phyloP scores from a whole-genome alignment of 2,329 filamentous ascomycete species.

The Penicillium sp. region DNA sequence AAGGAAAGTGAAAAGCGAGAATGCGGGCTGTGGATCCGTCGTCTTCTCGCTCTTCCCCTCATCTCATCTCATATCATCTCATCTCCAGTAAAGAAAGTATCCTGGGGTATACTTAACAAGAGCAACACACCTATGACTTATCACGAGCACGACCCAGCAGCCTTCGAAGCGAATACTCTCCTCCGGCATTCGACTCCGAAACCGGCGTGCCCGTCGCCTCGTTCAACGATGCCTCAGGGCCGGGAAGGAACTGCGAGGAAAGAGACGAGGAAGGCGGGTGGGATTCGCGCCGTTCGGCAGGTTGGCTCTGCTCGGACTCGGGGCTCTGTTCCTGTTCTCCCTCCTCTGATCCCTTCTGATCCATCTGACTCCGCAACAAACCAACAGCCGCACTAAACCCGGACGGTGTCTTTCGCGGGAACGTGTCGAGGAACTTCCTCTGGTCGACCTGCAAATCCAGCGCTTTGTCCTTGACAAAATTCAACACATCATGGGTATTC shows the following conservation, averaged over 20 bases:
- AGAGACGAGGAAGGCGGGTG: slow-evolving; percentile 19
- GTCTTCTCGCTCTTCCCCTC: neutral
- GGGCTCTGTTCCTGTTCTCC: neutral
- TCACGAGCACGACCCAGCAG: slow-evolving; percentile 24
- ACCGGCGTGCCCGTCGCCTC: slow-evolving; percentile 19
- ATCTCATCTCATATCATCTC: neutral
- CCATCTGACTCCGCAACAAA: slow-evolving; percentile 19
- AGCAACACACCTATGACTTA: slow-evolving; percentile 1
- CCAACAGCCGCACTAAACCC: slow-evolving; percentile 19
- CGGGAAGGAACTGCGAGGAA: slow-evolving; percentile 12
- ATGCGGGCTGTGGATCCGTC: neutral
- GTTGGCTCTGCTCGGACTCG: neutral
- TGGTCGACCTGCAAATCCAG: slow-evolving; percentile 19
- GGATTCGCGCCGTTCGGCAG: slow-evolving; percentile 2
- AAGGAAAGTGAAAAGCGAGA: neutral
- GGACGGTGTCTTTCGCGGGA: slow-evolving; percentile 3
- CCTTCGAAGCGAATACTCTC: slow-evolving; percentile 20
- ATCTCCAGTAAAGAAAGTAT: neutral
- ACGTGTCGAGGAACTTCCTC: slow-evolving; percentile 2
- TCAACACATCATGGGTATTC: slow-evolving; percentile 36
- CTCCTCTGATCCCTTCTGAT: slow-evolving; percentile 11
- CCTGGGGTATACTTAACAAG: too few relatives aligned
- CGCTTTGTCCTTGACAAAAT: slow-evolving; percentile 30
- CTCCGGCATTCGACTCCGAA: slow-evolving; percentile 2
- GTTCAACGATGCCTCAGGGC: slow-evolving; percentile 17